Evolutionary conservation across 106 monocot species (phyloP), one percentile per base, ranked within the genome.

Genomic region (Amphibolis antarctica): DNA sequence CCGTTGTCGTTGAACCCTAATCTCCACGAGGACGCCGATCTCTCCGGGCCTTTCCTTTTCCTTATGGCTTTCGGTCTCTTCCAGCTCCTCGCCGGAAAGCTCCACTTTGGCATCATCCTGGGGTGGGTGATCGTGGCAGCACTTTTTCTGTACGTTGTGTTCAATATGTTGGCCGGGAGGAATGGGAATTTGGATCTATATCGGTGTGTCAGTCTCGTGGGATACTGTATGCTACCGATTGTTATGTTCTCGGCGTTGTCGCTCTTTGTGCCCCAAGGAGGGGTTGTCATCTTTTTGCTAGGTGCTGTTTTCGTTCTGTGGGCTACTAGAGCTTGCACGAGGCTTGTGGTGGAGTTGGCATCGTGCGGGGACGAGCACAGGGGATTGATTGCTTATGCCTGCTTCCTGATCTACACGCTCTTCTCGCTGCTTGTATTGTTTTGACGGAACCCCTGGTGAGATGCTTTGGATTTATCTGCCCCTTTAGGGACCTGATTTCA

Each of bases 31-130:
- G 96, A 96, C 53, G 96, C 83, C 69, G 96, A 96, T 59, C 86
- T 96, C 53, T 90, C 86, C 21, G 96, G 96, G 31, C 96, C 96
- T 1, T 90, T 86, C 67, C 62, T 96, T 59, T 82, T 80, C 68
- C 76, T 96, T 43, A 78, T 96, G 84, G 75, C 90, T 28, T 96
- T 96, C 66, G 96, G 96, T 1, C 76, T 96, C 60, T 96, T 96
- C 84, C 96, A 90, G 77, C 76, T 96, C 51, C 86, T 96, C 27
- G 89, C 90, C 10, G 96, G 96, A 0, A 96, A 96, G 71, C 86
- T 96, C 59, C 80, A 96, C 50, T 90, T 96, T 55, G 96, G 96
- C 53, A 90, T 96, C 70, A 84, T 96, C 55, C 67, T 96, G 47
- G 96, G 96, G 2, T 96, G 96, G 96, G 82, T 96, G 50, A 78